Conservation (phyloP, 495 filamentous ascomycete genomes). For the Neurospora hispaniola region DNA sequence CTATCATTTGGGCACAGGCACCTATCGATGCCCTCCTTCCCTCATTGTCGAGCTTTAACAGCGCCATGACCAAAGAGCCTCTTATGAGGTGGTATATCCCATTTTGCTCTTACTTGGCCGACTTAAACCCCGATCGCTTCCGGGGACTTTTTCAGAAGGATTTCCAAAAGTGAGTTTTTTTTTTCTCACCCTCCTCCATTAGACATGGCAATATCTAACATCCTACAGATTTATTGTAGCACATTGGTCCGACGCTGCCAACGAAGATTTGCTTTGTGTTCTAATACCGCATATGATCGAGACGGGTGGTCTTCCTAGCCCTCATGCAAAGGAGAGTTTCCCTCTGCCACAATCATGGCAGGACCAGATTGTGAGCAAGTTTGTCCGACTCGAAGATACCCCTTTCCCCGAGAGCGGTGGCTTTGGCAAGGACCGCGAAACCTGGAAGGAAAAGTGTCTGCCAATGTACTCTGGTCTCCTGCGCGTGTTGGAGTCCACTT, state of each 20-base stretch:
- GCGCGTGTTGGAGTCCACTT: conserved; percentile 34
- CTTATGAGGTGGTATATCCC: conserved; percentile 62
- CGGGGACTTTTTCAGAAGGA: conserved; percentile 62
- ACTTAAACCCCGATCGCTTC: conserved; percentile 66
- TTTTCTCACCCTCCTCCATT: neutral
- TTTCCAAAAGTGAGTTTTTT: conserved; percentile 54
- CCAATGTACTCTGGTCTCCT: conserved; percentile 46
- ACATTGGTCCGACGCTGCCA: conserved; percentile 54
- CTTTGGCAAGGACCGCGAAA: conserved; percentile 39
- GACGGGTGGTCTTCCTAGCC: conserved; percentile 35
- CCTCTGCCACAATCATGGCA: conserved; percentile 59
- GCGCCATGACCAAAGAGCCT: conserved; percentile 49
- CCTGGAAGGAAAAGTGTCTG: conserved; percentile 45
- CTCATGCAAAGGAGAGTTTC: conserved; percentile 44
- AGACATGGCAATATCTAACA: conserved; percentile 17
- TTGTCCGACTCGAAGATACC: conserved; percentile 44
- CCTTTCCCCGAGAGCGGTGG: conserved; percentile 46
- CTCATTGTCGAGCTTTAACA: conserved; percentile 49
- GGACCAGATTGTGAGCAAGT: conserved; percentile 52
- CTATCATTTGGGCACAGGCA: conserved; percentile 62
- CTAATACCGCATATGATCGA: conserved; percentile 58
- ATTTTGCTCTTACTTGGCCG: conserved; percentile 71
- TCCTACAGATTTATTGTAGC: conserved; percentile 51
- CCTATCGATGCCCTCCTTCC: conserved; percentile 73
- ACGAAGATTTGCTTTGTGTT: conserved; percentile 57